Percentiles rank a stretch among this genome's conserved stretches.
These are phyloP conservation scores for Ceratobasidium sp. DNA, from an alignment of 1,284 basidiomycete species.

Conservation along the genomic window DNA sequence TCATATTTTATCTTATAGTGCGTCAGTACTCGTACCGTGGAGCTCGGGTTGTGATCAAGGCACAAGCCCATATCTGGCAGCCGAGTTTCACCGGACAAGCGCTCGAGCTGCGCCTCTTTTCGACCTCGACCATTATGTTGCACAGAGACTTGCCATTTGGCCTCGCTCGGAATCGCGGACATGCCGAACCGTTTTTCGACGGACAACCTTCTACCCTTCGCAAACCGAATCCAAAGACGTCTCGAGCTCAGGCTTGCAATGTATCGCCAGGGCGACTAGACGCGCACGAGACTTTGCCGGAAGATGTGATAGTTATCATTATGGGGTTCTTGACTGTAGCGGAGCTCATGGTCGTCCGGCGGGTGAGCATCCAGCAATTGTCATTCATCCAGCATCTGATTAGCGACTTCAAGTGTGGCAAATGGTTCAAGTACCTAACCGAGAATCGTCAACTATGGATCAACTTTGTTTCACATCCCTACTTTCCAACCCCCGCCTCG, in stretches of 20 bases:
- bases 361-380: not conserved
- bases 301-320: slow-evolving; percentile 33
- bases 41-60: not conserved
- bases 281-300: not conserved
- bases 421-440: slow-evolving; percentile 30
- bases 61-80: not conserved
- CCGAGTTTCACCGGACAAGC: not conserved
- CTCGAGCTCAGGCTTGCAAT: not conserved
- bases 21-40: not conserved
- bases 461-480: slow-evolving; percentile 32
- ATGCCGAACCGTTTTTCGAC: not conserved
- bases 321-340: slow-evolving; percentile 23
- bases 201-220: not conserved
- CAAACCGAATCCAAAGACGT: not conserved
- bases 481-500: slow-evolving; percentile 2
- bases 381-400: not conserved
- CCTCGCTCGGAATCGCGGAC: slow-evolving; percentile 28
- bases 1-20: not conserved
- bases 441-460: slow-evolving; percentile 25
- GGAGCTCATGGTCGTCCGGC: slow-evolving; percentile 21
- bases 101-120: not conserved
- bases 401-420: slow-evolving; percentile 3
- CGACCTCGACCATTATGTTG: slow-evolving; percentile 1
- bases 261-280: not conserved
- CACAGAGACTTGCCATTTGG: slow-evolving; percentile 33